These are phyloP conservation scores for Talaromyces ruber DNA, from an alignment of 495 filamentous ascomycete genomes.

Conservation along the genomic window DNA sequence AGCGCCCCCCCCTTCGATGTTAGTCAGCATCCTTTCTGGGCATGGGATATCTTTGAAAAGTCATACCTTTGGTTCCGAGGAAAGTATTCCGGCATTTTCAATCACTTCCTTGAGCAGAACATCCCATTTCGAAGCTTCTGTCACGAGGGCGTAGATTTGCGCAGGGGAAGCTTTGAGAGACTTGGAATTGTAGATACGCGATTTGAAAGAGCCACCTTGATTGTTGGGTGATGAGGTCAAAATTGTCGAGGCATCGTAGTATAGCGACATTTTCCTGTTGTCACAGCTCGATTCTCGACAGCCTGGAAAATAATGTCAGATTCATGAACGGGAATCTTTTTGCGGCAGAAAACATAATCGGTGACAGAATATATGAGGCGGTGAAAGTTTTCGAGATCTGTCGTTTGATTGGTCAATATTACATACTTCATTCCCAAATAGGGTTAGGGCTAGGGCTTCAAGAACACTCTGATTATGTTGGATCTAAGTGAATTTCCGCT, in stretches of 20 bases:
- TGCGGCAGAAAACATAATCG: not conserved
- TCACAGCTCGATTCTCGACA: not conserved
- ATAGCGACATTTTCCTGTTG: constrained; percentile 68
- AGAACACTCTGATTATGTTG: too few relatives aligned
- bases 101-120: constrained; percentile 76
- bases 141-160: constrained; percentile 76
- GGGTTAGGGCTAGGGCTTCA: not conserved
- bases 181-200: constrained; percentile 60
- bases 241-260: constrained; percentile 77
- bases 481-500: too few relatives aligned
- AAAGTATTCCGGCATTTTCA: constrained; percentile 61
- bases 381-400: not conserved
- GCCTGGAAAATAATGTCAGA: not conserved
- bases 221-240: constrained; percentile 49
- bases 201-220: constrained; percentile 69
- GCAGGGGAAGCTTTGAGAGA: constrained; percentile 65
- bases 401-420: not conserved
- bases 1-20: constrained; percentile 18
- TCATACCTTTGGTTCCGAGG: constrained; percentile 72
- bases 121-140: constrained; percentile 88
- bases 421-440: not conserved
- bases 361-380: not conserved
- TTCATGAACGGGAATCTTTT: not conserved
- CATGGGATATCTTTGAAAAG: not conserved
- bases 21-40: constrained; percentile 26